Percentiles rank a stretch among this genome's conserved stretches.
Evolutionary conservation across 1,139 yeast genomes (phyloP).

Genomic region (Nakaseomyces nivariensis): DNA sequence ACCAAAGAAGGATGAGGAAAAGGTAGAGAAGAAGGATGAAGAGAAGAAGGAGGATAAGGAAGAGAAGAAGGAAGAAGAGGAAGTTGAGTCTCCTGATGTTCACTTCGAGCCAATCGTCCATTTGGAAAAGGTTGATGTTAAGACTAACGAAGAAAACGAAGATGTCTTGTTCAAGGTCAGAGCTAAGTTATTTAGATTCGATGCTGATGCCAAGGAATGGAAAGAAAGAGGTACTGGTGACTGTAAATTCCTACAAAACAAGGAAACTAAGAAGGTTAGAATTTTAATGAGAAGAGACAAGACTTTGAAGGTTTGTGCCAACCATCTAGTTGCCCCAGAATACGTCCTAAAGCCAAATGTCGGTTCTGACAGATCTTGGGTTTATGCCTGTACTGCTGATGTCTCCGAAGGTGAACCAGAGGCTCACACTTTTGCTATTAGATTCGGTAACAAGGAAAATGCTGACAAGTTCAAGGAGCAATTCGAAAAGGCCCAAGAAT

Average conservation of each 20-base stretch:
- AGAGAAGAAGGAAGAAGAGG: constrained; percentile 51
- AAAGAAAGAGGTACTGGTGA: constrained; percentile 99
- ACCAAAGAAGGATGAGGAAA: constrained; percentile 35
- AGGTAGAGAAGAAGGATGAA: constrained; percentile 28
- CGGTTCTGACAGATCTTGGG: constrained; percentile 98
- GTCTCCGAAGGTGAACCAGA: constrained; percentile 93
- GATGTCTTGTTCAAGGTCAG: constrained; percentile 80
- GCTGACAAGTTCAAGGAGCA: constrained; percentile 93
- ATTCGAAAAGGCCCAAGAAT: constrained; percentile 71
- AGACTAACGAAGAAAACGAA: constrained; percentile 95
- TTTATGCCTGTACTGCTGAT: constrained; percentile 88
- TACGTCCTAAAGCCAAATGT: constrained; percentile 84
- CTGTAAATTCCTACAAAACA: constrained; percentile 89
- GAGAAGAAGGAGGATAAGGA: constrained; percentile 32
- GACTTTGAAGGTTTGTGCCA: constrained; percentile 95
- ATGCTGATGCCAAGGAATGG: constrained; percentile 83
- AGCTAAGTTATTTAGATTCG: constrained; percentile 91
- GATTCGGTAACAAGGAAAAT: constrained; percentile 94
- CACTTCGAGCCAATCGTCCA: constrained; percentile 95
- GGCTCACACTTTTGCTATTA: constrained; percentile 91
- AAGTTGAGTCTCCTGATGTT: constrained; percentile 84
- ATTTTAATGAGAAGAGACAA: constrained; percentile 97
- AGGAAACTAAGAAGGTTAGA: constrained; percentile 70
- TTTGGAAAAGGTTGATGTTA: constrained; percentile 90
- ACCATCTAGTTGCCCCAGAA: constrained; percentile 82